Evolutionary conservation across 306 rosid species (phyloP).

Genomic region (Gillenia trifoliata): DNA sequence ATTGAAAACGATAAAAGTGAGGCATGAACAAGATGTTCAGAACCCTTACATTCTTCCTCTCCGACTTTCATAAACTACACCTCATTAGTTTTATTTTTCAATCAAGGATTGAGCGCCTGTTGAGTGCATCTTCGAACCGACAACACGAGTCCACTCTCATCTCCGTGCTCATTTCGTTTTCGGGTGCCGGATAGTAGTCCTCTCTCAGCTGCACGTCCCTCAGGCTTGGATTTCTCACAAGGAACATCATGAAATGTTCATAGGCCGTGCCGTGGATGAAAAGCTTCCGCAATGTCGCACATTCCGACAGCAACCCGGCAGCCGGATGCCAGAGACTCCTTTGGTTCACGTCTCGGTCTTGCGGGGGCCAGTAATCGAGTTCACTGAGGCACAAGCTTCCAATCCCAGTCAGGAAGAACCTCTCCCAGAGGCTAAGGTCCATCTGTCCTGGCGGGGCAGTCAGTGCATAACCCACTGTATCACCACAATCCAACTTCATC

Average conservation of each 20-base stretch:
- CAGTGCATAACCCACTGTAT: conserved; percentile 66
- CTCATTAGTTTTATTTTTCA: conserved; percentile 27
- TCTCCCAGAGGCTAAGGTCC: conserved; percentile 94
- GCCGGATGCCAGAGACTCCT: conserved; percentile 74
- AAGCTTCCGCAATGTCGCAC: conserved; percentile 66
- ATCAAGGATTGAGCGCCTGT: conserved; percentile 50
- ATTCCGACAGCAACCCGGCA: conserved; percentile 66
- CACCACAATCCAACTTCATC: conserved; percentile 82
- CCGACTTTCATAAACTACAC: background rate
- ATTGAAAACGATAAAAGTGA: background rate
- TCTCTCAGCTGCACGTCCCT: conserved; percentile 80
- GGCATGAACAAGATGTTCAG: background rate
- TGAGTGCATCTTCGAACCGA: conserved; percentile 86
- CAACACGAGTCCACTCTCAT: conserved; percentile 83
- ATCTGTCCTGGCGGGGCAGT: conserved; percentile 78
- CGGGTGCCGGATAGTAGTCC: conserved; percentile 88
- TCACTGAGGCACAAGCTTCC: conserved; percentile 49
- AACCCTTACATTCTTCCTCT: background rate
- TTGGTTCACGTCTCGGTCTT: conserved; percentile 76
- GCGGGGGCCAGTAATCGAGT: conserved; percentile 93
- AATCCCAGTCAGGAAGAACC: conserved; percentile 74
- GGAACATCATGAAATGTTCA: conserved; percentile 79
- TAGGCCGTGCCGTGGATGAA: conserved; percentile 80
- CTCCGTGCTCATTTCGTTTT: conserved; percentile 84
- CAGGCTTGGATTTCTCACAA: conserved; percentile 45